phyloP scores from a whole-genome alignment of 1,284 basidiomycete genomes.

The Cryptococcus sp. region DNA sequence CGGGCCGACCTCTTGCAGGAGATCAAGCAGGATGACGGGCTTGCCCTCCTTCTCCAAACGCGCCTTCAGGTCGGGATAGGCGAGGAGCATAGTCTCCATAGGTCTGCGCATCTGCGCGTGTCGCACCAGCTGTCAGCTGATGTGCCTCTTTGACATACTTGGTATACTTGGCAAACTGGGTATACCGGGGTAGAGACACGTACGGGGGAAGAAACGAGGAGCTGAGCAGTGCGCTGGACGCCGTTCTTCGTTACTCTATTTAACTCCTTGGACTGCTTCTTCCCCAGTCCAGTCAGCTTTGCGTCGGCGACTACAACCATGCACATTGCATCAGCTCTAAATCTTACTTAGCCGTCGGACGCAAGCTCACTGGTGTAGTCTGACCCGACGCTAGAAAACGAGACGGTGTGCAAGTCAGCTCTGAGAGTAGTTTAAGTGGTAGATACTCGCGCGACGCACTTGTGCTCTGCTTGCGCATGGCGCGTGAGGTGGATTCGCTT shows the following conservation, averaged over 20 bases:
- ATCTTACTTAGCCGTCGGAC: background rate
- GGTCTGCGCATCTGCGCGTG: constrained; percentile 44
- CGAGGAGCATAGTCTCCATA: constrained; percentile 51
- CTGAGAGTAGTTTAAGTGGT: background rate
- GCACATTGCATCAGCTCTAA: background rate
- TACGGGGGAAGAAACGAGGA: constrained; percentile 51
- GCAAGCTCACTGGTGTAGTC: constrained; percentile 46
- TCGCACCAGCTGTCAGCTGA: background rate
- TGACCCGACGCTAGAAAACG: constrained; percentile 37
- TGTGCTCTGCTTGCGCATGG: constrained; percentile 54
- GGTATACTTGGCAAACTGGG: background rate
- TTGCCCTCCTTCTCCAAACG: constrained; percentile 42
- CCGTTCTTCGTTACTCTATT: constrained; percentile 40
- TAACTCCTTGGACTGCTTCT: constrained; percentile 42
- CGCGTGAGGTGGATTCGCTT: constrained; percentile 50
- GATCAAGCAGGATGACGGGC: constrained; percentile 46
- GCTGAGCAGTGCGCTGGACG: constrained; percentile 45
- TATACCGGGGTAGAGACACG: constrained; percentile 5
- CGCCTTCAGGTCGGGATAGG: constrained; percentile 40
- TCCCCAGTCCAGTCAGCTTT: constrained; percentile 45
- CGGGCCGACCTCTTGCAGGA: constrained; percentile 50
- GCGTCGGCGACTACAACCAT: constrained; percentile 45
- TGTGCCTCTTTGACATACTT: no score
- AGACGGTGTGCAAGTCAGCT: constrained; percentile 6
- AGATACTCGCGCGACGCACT: constrained; percentile 28